These are phyloP conservation scores for Cymodocea nodosa DNA, from an alignment of 116 monocot genomes.

Conservation along the genomic window DNA sequence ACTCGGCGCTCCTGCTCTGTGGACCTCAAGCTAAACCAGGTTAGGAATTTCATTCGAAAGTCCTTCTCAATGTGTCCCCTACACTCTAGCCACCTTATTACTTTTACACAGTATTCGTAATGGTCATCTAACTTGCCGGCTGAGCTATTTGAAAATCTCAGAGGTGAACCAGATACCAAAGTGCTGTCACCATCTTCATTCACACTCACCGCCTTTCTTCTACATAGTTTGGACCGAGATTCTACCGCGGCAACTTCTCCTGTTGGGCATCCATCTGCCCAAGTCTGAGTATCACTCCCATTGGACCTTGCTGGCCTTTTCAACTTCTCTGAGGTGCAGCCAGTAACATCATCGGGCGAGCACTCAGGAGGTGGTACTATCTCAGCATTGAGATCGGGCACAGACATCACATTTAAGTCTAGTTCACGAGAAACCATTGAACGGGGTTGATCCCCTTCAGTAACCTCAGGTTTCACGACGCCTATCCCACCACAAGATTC, in stretches of 20 bases:
- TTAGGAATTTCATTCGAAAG: conserved; percentile 89
- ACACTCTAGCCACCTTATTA: conserved; percentile 89
- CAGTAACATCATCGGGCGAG: conserved; percentile 32
- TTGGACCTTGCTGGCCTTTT: conserved; percentile 27
- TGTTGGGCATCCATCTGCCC: conserved; percentile 13
- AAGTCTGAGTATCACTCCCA: conserved; percentile 62
- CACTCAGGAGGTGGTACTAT: conserved; percentile 28
- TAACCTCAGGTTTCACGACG: conserved; percentile 16
- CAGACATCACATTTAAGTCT: conserved; percentile 54
- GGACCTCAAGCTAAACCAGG: conserved; percentile 92
- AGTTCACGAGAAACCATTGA: conserved; percentile 36
- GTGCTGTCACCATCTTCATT: conserved; percentile 60
- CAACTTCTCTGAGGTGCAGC: conserved; percentile 36
- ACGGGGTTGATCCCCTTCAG: conserved; percentile 23
- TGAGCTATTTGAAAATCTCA: conserved; percentile 19
- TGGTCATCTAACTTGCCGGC: conserved; percentile 60
- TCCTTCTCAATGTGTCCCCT: conserved; percentile 62
- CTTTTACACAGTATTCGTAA: conserved; percentile 87
- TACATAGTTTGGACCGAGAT: conserved; percentile 30
- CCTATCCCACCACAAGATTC: conserved; percentile 36
- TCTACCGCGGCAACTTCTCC: conserved; percentile 46
- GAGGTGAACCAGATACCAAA: conserved; percentile 35
- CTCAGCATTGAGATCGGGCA: conserved; percentile 88
- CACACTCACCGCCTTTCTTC: conserved; percentile 17
- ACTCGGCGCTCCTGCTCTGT: conserved; percentile 78